These are phyloP conservation scores for Fomes fomentarius DNA, from an alignment of 1,284 basidiomycete species.

Conservation along the genomic window DNA sequence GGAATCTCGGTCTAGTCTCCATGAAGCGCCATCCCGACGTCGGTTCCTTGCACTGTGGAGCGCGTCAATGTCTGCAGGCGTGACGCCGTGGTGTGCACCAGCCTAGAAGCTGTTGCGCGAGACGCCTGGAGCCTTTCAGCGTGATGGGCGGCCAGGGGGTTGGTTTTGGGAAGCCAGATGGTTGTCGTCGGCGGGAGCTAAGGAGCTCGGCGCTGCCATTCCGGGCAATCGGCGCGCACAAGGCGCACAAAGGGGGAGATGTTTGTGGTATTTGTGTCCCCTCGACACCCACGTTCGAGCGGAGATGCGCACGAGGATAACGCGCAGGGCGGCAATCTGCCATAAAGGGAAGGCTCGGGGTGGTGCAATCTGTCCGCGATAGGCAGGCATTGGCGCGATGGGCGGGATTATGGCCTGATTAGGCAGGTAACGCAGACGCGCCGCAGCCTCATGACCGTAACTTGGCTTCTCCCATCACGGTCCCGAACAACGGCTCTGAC, in stretches of 20 bases:
- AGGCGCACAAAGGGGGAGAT: conserved; percentile 7
- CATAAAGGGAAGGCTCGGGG: conserved; percentile 7
- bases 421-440: conserved; percentile 14
- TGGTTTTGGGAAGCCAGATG: conserved; percentile 1
- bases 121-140: background rate
- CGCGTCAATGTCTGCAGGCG: no score
- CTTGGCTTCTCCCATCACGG: conserved; percentile 20
- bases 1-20: no score
- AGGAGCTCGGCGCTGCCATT: conserved; percentile 8
- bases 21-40: no score
- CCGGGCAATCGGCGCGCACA: no score
- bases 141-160: conserved; percentile 5
- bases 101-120: no score
- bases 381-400: conserved; percentile 4
- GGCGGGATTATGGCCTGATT: background rate
- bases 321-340: conserved; percentile 17
- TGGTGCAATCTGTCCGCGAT: conserved; percentile 5
- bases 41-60: no score
- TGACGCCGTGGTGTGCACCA: no score
- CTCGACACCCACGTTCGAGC: conserved; percentile 9
- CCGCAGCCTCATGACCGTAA: conserved; percentile 4
- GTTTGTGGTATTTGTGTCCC: background rate
- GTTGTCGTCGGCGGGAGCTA: conserved; percentile 8
- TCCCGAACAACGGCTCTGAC: conserved; percentile 5
- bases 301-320: conserved; percentile 16